Evolutionary conservation across 1,284 basidiomycete species (phyloP), one percentile per base, ranked within the genome.

Genomic region (Sporisorium exsertum): DNA sequence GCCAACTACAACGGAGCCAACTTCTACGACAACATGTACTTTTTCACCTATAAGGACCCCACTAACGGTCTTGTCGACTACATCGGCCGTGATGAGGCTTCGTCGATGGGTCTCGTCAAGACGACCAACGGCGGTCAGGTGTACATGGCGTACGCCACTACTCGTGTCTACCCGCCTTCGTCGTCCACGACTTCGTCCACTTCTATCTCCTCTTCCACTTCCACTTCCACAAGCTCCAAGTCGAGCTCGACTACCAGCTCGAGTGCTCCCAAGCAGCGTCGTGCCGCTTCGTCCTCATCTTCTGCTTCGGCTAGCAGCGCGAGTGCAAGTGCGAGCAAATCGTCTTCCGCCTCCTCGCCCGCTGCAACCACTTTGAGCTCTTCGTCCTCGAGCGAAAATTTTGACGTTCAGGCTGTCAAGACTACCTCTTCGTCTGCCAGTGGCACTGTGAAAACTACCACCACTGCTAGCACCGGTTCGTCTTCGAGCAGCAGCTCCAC

Each of bases 1-100:
- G 64, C 58, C 49, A 63, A 72, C 60, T 76, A 76, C 52, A 16
- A 62, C 13, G 77, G 72, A 7, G n/a, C 50, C n/a, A 72, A 72
- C 60, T 81, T 82, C 47, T 80, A 72, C 63, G n/a, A 78, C 37
- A 68, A 78, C 59, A 74, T 74, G 58, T 77, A 70, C 71, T 82
- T 77, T 58, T 82, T 76, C 67, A 71, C 72, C n/a, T 72, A 37
- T 47, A 46, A 49, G 10, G 81, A 82, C 33, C 81, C 81, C 2
- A 81, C 77, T 3, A 54, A 78, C 24, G 79, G 79, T 22, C n/a
- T 64, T 16, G 79, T 82, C 16, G 58, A 79, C 29, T 79, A 68
- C 29, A 16, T 77, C 15, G 67, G 68, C 12, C 43, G 47, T 5
- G 26, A 18, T 22, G 67, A 72, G 33, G 77, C 77, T 24, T 58